Percentiles rank a stretch among this genome's conserved stretches.
These are phyloP conservation scores for Colletotrichum cuscutae DNA, from an alignment of 2,329 filamentous ascomycete genomes.

Conservation along the genomic window DNA sequence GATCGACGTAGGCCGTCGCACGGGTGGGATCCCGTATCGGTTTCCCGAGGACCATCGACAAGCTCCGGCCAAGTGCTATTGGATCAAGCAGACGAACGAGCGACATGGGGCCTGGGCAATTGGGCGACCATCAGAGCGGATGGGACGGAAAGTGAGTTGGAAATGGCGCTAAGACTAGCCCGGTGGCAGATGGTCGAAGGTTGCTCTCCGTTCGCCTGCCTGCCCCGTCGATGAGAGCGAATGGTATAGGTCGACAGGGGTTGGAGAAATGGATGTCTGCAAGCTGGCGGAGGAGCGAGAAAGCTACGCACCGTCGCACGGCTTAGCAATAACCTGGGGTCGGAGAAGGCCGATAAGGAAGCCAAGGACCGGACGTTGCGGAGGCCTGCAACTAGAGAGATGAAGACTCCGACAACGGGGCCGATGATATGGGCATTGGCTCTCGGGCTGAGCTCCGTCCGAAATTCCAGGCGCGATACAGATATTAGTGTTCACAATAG, in stretches of 20 bases:
- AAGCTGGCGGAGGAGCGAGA: conserved; percentile 1
- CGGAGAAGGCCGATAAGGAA: conserved; percentile 14
- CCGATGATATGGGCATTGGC: neutral
- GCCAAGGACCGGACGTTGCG: neutral
- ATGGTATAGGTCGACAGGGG: conserved; percentile 15
- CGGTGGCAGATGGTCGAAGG: conserved; percentile 1
- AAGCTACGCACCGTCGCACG: neutral
- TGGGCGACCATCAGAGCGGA: conserved; percentile 19
- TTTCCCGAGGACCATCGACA: neutral
- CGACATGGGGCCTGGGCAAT: neutral
- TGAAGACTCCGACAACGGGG: neutral
- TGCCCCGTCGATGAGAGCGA: conserved; percentile 7
- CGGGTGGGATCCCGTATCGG: conserved; percentile 1
- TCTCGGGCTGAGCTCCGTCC: neutral
- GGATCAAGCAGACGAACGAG: neutral
- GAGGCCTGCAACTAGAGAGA: neutral
- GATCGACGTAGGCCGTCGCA: conserved; percentile 15
- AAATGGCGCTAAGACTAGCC: conserved; percentile 14
- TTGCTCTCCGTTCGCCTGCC: conserved; percentile 15
- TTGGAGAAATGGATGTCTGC: conserved; percentile 14
- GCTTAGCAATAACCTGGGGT: neutral
- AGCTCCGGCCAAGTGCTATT: neutral
- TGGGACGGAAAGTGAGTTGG: conserved; percentile 12
- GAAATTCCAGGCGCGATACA: neutral
- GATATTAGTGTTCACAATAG: neutral